A percentile compares a stretch with the other conserved stretches of the same genome.
These are phyloP conservation scores for Dictyostelium discoideum DNA, from an alignment of 78 protist genomes.

Conservation along the genomic window DNA sequence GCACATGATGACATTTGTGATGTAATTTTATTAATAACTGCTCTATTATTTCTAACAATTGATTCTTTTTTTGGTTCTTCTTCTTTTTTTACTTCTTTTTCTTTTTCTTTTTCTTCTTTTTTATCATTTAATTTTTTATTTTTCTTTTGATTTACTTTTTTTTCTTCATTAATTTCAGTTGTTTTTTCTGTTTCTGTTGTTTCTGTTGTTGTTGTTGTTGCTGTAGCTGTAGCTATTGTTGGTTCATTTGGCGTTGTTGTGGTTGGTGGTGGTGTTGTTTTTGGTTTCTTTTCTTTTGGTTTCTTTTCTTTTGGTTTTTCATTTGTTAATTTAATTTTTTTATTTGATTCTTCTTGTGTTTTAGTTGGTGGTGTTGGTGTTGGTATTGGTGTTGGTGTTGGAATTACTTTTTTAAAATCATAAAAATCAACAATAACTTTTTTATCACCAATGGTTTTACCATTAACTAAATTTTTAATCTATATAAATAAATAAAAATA, in stretches of 20 bases:
- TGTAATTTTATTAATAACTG: conserved; percentile 66
- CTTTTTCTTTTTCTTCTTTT: not conserved
- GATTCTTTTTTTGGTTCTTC: not conserved
- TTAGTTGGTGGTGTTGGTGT: not conserved
- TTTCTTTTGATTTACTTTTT: not conserved
- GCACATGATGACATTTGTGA: conserved; percentile 57
- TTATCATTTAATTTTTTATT: not conserved
- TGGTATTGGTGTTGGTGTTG: not conserved
- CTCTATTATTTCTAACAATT: conserved; percentile 55
- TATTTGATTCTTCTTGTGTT: not conserved
- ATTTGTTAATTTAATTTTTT: not conserved
- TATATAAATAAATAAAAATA: not conserved
- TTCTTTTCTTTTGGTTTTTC: conserved; percentile 7
- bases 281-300: not conserved
- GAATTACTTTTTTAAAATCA: not conserved
- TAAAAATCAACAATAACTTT: conserved; percentile 34
- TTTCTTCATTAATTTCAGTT: not conserved
- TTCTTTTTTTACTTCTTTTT: not conserved
- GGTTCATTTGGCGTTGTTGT: not conserved
- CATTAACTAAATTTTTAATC: conserved; percentile 4
- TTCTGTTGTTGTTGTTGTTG: not conserved
- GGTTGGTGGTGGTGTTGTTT: not conserved
- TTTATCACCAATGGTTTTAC: conserved; percentile 27
- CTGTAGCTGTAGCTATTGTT: not conserved
- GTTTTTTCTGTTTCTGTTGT: not conserved